A percentile compares a stretch with the other conserved stretches of the same genome.
phyloP scores from a whole-genome alignment of 2,329 filamentous ascomycete genomes.

The Aspergillus novofumigatus region DNA sequence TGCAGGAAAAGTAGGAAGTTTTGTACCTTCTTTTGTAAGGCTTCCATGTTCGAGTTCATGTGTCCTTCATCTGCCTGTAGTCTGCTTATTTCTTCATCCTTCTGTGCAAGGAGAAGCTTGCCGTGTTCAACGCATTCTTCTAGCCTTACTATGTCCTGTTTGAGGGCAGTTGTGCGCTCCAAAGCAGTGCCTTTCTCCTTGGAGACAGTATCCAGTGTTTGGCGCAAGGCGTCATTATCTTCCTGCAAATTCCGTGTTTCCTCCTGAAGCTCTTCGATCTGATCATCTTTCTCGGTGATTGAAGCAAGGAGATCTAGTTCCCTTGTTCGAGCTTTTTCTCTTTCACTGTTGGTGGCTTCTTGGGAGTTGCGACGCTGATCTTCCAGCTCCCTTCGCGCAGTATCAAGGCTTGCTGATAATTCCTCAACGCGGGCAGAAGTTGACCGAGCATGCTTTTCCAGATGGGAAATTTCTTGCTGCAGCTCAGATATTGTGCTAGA shows the following conservation, averaged over 20 bases:
- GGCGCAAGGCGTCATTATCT: slow-evolving; percentile 18
- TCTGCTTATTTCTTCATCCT: slow-evolving; percentile 22
- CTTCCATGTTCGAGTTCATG: slow-evolving; percentile 12
- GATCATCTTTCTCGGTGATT: slow-evolving; percentile 44
- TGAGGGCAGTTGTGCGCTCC: slow-evolving; percentile 19
- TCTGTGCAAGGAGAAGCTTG: slow-evolving; percentile 17
- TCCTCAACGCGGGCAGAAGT: slow-evolving; percentile 37
- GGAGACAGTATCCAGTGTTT: slow-evolving; percentile 17
- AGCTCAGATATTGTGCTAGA: slow-evolving; percentile 35
- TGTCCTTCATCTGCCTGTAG: slow-evolving; percentile 19
- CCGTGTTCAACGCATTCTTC: slow-evolving; percentile 19
- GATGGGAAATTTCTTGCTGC: slow-evolving; percentile 37
- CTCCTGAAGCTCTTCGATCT: slow-evolving; percentile 40
- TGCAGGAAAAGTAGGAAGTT: slow-evolving; percentile 1
- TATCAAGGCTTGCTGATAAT: slow-evolving; percentile 30
- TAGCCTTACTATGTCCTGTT: slow-evolving; percentile 21
- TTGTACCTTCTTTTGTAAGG: slow-evolving; percentile 23
- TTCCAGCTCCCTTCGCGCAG: slow-evolving; percentile 34
- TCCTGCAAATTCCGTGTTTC: slow-evolving; percentile 23
- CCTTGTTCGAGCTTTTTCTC: slow-evolving; percentile 28
- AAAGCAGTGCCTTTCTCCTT: slow-evolving; percentile 21
- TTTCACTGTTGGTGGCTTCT: slow-evolving; percentile 21
- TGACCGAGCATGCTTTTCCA: slow-evolving; percentile 34
- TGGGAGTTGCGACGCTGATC: slow-evolving; percentile 31
- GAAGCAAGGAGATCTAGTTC: slow-evolving; percentile 43